Base-by-base conservation (phyloP, 345 rosid genomes). In the Dipteronia sinensis region DNA sequence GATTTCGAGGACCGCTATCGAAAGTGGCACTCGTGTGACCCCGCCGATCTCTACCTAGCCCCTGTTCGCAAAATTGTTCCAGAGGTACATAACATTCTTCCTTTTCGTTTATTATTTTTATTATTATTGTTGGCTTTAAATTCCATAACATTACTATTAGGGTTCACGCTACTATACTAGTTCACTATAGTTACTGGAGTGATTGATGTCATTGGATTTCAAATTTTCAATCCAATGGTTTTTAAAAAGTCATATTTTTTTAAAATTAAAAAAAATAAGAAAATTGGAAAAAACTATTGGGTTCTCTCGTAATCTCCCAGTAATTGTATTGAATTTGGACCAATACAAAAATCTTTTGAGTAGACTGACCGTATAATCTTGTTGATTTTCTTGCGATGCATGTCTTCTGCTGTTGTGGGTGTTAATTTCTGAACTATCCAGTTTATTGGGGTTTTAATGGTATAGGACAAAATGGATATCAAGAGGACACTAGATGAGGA, bases 1-100 rank as follows among this genome's bases (percentile, higher is more conserved):
- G 98, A 93, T 2, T 95, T 93, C 87, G 92, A 90, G 3, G 99
- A 93, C 0, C 97, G 95, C 16, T 95, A 83, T 87, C 92, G 98
- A 71, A 95, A 95, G 67, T 93, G 99, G 98, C 92, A 91, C 83
- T 93, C 98, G 58, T 93, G 99, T 63, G 98, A 93, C 74, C 99
- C 99, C 7, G 93, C 86, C 29, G 97, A 92, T 78, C 97, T 93
- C 67, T 95, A 86, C 84, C 83, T 77, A 7, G 99, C 97, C 49
- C 95, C 95, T 10, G 89, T 93, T 44, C 90, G 87, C 80, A 95
- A 95, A 78, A 67, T 40, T 84, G 98, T 93, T 44, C 99, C 99
- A 17, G 92, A 93, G 94, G 98, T 93, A 38, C 46, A 27, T 27
- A 27, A 27, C 27, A 42, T 46, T 46, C 34, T 17, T 49, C 34